Evolutionary conservation across 768 basidiomycete species (phyloP).

Genomic region (Mycena venus): DNA sequence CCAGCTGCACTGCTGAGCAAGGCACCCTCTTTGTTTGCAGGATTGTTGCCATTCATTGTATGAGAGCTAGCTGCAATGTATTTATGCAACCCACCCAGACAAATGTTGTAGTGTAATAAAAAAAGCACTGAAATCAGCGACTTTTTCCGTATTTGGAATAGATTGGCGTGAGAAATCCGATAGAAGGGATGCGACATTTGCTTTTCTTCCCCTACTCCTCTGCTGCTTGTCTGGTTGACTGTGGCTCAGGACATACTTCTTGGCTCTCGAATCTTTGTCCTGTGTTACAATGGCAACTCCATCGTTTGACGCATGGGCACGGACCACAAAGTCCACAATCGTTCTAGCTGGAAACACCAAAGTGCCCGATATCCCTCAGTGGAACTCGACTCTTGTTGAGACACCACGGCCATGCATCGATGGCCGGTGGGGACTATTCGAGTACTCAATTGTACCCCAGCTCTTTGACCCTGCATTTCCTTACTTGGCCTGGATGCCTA

Average conservation of each 20-base stretch:
- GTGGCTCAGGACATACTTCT: not conserved
- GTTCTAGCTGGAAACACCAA: slow-evolving; percentile 12
- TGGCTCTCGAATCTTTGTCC: not conserved
- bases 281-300: not conserved
- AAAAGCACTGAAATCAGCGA: no score
- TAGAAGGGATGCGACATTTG: no score
- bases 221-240: slow-evolving; percentile 16
- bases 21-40: no score
- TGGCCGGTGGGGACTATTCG: not conserved
- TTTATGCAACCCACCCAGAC: no score
- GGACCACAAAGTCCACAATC: not conserved
- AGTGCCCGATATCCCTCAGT: not conserved
- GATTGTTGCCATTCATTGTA: no score
- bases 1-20: no score
- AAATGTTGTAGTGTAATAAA: no score
- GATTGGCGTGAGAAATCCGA: no score
- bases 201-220: not conserved
- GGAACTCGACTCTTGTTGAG: not conserved
- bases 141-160: no score
- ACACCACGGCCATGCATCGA: not conserved
- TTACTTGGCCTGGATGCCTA: slow-evolving; percentile 9
- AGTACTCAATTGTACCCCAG: slow-evolving; percentile 3
- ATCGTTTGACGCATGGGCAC: not conserved
- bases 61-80: no score
- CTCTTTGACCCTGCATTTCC: not conserved